phyloP scores from a whole-genome alignment of 371 early-diverging fungal species.

The Dinochytrium kinnereticum region DNA sequence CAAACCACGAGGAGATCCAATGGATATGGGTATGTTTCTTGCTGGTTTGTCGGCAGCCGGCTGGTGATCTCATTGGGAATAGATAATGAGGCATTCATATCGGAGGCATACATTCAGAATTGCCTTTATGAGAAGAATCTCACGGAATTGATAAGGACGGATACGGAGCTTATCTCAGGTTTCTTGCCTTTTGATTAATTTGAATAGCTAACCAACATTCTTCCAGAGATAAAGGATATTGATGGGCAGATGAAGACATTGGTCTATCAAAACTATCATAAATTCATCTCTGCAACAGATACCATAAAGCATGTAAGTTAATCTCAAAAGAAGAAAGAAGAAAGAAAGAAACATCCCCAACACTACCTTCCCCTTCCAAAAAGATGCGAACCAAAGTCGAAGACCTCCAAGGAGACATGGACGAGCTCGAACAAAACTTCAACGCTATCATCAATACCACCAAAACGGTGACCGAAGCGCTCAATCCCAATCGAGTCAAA shows the following conservation, averaged over 20 bases:
- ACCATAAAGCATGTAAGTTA: slow-evolving; percentile 65
- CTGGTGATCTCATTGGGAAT: not conserved
- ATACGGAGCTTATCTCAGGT: slow-evolving; percentile 78
- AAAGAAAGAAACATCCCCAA: no score
- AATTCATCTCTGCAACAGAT: slow-evolving; percentile 92
- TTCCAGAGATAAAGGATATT: slow-evolving; percentile 77
- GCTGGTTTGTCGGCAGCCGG: not conserved
- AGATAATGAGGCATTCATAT: slow-evolving; percentile 74
- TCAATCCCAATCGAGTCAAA: slow-evolving; percentile 70
- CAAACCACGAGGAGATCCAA: slow-evolving; percentile 53
- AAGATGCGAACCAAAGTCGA: slow-evolving; percentile 80
- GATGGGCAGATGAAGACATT: slow-evolving; percentile 96
- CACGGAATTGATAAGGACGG: slow-evolving; percentile 68
- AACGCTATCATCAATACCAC: slow-evolving; percentile 64
- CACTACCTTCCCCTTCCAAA: not conserved
- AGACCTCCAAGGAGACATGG: slow-evolving; percentile 80
- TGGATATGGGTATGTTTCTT: slow-evolving; percentile 59
- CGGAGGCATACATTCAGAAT: slow-evolving; percentile 74
- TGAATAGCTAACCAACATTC: not conserved
- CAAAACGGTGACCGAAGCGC: slow-evolving; percentile 58
- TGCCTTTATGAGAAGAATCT: slow-evolving; percentile 71
- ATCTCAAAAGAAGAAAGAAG: no score
- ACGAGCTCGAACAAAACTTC: slow-evolving; percentile 72
- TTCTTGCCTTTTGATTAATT: not conserved
- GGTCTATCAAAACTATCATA: slow-evolving; percentile 95